These are phyloP conservation scores for Primulina eburnea DNA, from an alignment of 257 asterid species.

Conservation along the genomic window DNA sequence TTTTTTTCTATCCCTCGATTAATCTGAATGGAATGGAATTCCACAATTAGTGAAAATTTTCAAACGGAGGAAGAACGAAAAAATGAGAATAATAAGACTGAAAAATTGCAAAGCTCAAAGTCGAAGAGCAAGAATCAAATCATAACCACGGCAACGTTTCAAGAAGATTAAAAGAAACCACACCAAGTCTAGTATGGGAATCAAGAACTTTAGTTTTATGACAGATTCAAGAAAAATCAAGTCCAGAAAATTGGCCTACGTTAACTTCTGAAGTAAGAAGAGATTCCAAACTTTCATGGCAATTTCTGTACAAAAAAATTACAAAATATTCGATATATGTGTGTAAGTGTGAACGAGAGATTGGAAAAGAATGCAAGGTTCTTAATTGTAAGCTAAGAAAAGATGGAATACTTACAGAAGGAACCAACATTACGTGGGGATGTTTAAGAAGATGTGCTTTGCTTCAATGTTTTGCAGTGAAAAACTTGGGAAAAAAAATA, in stretches of 20 bases:
- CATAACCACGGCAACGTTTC: not conserved
- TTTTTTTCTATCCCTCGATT: not conserved
- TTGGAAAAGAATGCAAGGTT: slow-evolving; percentile 36
- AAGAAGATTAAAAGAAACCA: slow-evolving; percentile 19
- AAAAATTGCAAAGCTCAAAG: slow-evolving; percentile 16
- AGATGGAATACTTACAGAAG: slow-evolving; percentile 55
- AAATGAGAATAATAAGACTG: not conserved
- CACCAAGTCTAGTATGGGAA: slow-evolving; percentile 1
- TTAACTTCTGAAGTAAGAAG: slow-evolving; percentile 43
- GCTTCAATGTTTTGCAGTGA: slow-evolving; percentile 50
- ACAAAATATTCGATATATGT: slow-evolving; percentile 1
- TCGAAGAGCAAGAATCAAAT: not conserved
- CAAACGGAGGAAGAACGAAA: not conserved
- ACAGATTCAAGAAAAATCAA: slow-evolving; percentile 20
- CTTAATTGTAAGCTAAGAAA: slow-evolving; percentile 86
- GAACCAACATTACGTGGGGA: slow-evolving; percentile 44
- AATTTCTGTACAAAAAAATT: slow-evolving; percentile 37
- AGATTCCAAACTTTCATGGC: slow-evolving; percentile 55
- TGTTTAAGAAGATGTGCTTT: slow-evolving; percentile 63
- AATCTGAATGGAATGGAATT: slow-evolving; percentile 3
- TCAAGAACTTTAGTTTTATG: slow-evolving; percentile 16
- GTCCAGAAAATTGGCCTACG: slow-evolving; percentile 34
- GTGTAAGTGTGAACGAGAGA: slow-evolving; percentile 22
- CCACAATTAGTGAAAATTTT: not conserved
- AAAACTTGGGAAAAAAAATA: slow-evolving; percentile 18